Conservation (phyloP, 1,284 basidiomycete genomes). For the Cystobasidium sp. region DNA sequence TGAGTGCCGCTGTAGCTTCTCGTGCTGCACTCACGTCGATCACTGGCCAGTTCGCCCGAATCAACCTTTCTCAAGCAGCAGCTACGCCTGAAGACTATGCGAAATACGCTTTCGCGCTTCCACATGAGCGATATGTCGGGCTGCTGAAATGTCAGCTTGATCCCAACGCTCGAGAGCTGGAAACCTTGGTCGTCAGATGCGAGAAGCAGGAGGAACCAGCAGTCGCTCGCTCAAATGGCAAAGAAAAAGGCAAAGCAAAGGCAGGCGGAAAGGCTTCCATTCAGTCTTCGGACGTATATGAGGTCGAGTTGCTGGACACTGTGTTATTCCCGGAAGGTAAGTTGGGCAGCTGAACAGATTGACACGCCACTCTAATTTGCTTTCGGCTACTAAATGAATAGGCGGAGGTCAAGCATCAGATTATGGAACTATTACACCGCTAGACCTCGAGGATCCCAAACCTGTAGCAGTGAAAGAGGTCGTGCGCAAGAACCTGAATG, state of each 20-base stretch:
- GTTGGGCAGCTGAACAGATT: background rate
- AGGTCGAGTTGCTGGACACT: constrained; percentile 74
- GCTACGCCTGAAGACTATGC: constrained; percentile 46
- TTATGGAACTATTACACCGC: constrained; percentile 65
- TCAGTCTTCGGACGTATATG: constrained; percentile 45
- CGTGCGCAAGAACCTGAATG: constrained; percentile 72
- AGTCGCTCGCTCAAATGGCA: constrained; percentile 32
- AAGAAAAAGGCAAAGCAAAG: constrained; percentile 45
- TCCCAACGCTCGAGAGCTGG: constrained; percentile 46
- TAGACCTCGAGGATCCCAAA: constrained; percentile 54
- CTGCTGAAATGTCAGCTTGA: constrained; percentile 51
- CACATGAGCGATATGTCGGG: constrained; percentile 50
- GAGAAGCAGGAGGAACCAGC: constrained; percentile 44
- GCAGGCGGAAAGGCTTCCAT: background rate
- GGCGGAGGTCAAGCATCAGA: constrained; percentile 86
- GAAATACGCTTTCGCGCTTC: constrained; percentile 46
- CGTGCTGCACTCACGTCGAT: constrained; percentile 18
- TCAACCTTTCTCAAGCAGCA: constrained; percentile 36
- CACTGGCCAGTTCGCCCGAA: constrained; percentile 23
- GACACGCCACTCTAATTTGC: background rate
- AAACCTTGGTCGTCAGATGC: constrained; percentile 45
- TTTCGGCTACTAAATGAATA: constrained; percentile 34
- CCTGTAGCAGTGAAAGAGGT: constrained; percentile 71
- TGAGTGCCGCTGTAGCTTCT: constrained; percentile 9
- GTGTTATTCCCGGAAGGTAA: constrained; percentile 78